phyloP scores from a whole-genome alignment of 2,329 filamentous ascomycete species.

The Tolypocladium endophyticum region DNA sequence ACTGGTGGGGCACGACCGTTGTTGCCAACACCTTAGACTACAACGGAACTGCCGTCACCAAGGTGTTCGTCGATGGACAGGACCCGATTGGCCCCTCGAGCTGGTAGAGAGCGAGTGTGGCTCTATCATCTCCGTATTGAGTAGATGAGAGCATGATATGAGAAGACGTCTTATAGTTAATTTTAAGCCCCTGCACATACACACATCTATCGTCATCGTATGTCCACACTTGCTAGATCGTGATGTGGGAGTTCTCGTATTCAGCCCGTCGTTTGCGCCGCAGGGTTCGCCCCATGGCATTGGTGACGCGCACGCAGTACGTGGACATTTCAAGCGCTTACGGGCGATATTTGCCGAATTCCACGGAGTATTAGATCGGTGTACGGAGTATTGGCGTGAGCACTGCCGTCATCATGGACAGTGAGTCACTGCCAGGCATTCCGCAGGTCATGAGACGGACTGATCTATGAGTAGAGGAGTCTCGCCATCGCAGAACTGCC shows the following conservation, averaged over 20 bases:
- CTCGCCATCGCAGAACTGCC: not conserved
- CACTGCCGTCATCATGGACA: not conserved
- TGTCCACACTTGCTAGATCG: not conserved
- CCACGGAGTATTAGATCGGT: not conserved
- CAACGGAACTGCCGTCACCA: slow-evolving; percentile 15
- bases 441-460: not conserved
- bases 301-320: not conserved
- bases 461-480: not conserved
- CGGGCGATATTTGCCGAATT: not conserved
- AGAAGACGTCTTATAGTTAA: not conserved
- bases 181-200: not conserved
- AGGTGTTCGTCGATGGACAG: slow-evolving; percentile 13
- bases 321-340: not conserved
- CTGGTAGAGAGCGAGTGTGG: slow-evolving; percentile 9
- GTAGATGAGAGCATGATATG: not conserved
- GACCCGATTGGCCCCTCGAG: slow-evolving; percentile 15
- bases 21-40: slow-evolving; percentile 19
- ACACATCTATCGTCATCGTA: not conserved
- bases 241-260: not conserved
- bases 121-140: not conserved
- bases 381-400: not conserved
- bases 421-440: not conserved
- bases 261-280: not conserved
- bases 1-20: slow-evolving; percentile 35
- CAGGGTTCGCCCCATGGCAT: not conserved